These are phyloP conservation scores for Tulasnella sp. DNA, from an alignment of 768 basidiomycete genomes.

Conservation along the genomic window DNA sequence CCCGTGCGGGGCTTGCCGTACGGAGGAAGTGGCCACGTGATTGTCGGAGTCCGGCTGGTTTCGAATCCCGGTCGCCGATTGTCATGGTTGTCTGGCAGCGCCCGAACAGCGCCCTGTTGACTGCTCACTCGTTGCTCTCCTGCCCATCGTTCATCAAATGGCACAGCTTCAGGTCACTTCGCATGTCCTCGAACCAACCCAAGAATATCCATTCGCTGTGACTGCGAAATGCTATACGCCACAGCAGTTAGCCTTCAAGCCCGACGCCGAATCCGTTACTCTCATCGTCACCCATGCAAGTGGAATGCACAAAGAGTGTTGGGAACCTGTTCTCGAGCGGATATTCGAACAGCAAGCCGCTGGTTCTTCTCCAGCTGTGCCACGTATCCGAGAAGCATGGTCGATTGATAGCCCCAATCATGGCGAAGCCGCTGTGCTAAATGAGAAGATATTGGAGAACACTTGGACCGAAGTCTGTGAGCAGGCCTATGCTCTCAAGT, in stretches of 20 bases:
- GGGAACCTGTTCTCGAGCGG: background rate
- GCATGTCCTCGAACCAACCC: constrained; percentile 1
- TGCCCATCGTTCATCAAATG: background rate
- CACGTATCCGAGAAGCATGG: constrained; percentile 13
- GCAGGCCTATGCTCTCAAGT: background rate
- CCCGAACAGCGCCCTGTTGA: background rate
- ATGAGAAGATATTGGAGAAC: background rate
- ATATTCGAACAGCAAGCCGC: background rate
- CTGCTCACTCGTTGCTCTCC: background rate
- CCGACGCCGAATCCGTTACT: background rate
- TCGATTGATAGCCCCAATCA: constrained; percentile 16
- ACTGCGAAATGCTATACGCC: constrained; percentile 16
- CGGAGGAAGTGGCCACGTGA: background rate
- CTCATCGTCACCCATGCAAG: constrained; percentile 13
- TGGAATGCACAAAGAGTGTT: constrained; percentile 14
- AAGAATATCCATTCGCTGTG: constrained; percentile 8
- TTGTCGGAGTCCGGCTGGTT: background rate
- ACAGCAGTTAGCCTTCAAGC: background rate
- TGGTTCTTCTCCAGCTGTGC: background rate
- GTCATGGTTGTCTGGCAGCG: background rate
- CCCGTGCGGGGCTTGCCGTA: background rate
- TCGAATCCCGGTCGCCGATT: background rate
- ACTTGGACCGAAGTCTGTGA: constrained; percentile 6
- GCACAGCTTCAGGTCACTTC: background rate
- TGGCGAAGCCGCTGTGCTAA: constrained; percentile 16